Evolutionary conservation across 768 basidiomycete genomes (phyloP), one percentile per base, ranked within the genome.

Genomic region (Termitomyces sp.): DNA sequence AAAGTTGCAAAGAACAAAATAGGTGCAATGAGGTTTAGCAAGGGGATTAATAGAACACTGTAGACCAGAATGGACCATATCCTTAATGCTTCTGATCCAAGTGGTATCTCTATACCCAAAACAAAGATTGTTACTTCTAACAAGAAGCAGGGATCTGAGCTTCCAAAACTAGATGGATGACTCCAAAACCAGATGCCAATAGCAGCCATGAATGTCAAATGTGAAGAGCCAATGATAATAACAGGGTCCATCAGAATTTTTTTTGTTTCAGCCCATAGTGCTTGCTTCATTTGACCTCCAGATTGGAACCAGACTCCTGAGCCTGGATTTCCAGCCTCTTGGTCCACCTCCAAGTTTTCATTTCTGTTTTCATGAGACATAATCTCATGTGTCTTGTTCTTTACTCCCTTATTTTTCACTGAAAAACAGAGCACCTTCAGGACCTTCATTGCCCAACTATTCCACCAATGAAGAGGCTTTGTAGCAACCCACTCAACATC

Each of bases 101-200:
- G 45, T n/a, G 18, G 26, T n/a, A 55, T 26, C 12, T 47, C 24
- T 12, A 12, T 39, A 1, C 55, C 55, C 18, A 55, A 9, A 9
- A 55, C 26, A 26, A 29, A 33, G n/a, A 13, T 28, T 33, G 55
- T 12, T 4, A 34, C 34, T 47, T 29, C 29, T 28, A 47, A 49
- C 6, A 49, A 37, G 28, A 24, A 31, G 8, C 55, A 55, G 16
- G 18, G 2, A 28, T 24, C 4, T 15, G 45, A 41, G 8, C 36
- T 49, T n/a, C 55, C 55, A 37, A 55, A 55, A 28, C 18, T 20
- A 16, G 36, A 18, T 33, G 55, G 55, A 28, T 37, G 10, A 12
- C 55, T 55, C 55, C 55, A 55, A n/a, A 55, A 24, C 55, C 55
- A 55, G 12, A 55, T 29, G 15, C 55, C 55, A 37, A 55, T 28